Percentiles rank a stretch among this genome's conserved stretches.
Evolutionary conservation across 176 grass and related monocot species (phyloP).

Genomic region (Echinochloa phyllopogon): DNA sequence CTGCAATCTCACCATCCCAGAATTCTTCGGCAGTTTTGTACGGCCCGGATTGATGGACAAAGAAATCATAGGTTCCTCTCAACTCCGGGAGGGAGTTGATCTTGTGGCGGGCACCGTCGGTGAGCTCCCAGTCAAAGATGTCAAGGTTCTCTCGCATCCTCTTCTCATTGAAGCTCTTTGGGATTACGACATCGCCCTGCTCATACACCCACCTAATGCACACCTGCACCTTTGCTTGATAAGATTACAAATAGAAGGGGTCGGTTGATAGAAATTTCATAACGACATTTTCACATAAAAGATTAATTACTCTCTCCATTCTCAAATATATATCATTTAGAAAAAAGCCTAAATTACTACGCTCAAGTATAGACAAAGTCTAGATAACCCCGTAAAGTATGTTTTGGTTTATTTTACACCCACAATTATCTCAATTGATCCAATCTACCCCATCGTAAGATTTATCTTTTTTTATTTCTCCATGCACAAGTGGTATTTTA

Average conservation of each 20-base stretch:
- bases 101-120: background rate
- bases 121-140: conserved; percentile 61
- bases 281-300: no score
- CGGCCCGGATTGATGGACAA: conserved; percentile 23
- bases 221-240: conserved; percentile 21
- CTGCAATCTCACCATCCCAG: conserved; percentile 50
- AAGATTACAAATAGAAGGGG: background rate
- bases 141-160: conserved; percentile 50
- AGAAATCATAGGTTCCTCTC: background rate
- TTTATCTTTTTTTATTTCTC: no score
- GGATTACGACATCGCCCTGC: conserved; percentile 30
- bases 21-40: conserved; percentile 46
- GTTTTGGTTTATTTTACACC: no score
- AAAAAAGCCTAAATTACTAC: no score
- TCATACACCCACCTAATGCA: conserved; percentile 53
- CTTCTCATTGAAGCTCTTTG: conserved; percentile 44
- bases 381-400: no score
- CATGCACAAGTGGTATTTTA: no score
- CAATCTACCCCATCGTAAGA: no score
- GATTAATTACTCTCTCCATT: no score
- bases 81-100: conserved; percentile 37
- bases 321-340: no score
- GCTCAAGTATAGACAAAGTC: no score
- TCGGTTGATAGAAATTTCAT: no score
- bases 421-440: no score